These are phyloP conservation scores for Lipomyces lipofer DNA, from an alignment of 805 yeast genomes.

Conservation along the genomic window DNA sequence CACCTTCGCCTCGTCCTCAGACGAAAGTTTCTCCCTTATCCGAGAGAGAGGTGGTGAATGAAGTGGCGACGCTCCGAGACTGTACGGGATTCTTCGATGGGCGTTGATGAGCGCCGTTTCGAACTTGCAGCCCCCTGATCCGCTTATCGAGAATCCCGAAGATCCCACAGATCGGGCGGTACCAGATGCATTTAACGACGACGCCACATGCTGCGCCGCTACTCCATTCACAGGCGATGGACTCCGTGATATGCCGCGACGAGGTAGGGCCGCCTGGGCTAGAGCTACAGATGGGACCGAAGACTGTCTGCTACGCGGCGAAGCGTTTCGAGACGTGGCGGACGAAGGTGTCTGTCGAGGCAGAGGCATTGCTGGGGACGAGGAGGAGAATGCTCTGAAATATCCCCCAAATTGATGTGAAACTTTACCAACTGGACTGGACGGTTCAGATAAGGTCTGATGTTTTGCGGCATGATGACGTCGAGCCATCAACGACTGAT, in stretches of 20 bases:
- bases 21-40: constrained; percentile 6
- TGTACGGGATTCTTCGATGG: constrained; percentile 33
- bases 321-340: neutral
- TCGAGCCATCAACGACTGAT: too few species aligned
- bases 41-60: constrained; percentile 11
- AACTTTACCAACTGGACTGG: too few species aligned
- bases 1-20: constrained; percentile 19
- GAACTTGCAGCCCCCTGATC: constrained; percentile 16
- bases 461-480: too few species aligned
- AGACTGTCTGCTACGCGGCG: neutral
- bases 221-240: neutral
- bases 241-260: neutral
- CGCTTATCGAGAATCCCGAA: neutral
- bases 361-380: too few species aligned
- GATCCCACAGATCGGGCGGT: neutral
- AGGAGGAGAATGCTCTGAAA: too few species aligned
- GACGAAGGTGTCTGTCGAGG: neutral
- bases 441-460: too few species aligned
- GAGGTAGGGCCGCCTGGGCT: neutral
- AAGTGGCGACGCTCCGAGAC: constrained; percentile 29
- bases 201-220: neutral
- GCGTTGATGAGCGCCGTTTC: constrained; percentile 31
- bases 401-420: too few species aligned
- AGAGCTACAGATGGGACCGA: neutral
- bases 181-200: neutral